Conservation (phyloP, 306 rosid genomes). For the Sesbania bispinosa region DNA sequence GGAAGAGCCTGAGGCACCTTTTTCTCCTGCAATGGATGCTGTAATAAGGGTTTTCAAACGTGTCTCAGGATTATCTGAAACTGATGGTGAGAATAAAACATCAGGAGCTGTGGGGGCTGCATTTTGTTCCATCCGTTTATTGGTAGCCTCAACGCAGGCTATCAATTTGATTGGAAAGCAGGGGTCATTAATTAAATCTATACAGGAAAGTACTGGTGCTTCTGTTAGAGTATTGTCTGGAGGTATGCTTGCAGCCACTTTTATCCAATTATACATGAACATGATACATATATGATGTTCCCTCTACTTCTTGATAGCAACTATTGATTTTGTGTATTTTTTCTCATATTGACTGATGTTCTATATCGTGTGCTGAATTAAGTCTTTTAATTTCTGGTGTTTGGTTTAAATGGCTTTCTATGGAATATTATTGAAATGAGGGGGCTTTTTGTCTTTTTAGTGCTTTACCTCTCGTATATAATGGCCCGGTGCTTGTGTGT, state of each 20-base stretch:
- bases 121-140: slow-evolving; percentile 67
- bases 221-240: slow-evolving; percentile 77
- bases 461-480: neutral
- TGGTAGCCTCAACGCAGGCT: slow-evolving; percentile 97
- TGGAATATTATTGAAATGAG: neutral
- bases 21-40: slow-evolving; percentile 98
- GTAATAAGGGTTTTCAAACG: slow-evolving; percentile 78
- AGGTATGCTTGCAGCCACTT: slow-evolving; percentile 46
- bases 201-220: slow-evolving; percentile 80
- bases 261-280: neutral
- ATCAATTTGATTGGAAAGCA: slow-evolving; percentile 96
- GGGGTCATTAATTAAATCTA: slow-evolving; percentile 86
- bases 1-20: slow-evolving; percentile 70
- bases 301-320: neutral
- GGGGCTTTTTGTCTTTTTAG: neutral
- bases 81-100: too few species aligned
- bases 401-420: neutral
- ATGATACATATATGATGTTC: neutral
- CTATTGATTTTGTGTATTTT: neutral
- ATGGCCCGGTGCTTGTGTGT: neutral
- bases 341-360: slow-evolving; percentile 4
- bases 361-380: slow-evolving; percentile 5
- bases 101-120: slow-evolving; percentile 48
- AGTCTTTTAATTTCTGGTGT: neutral
- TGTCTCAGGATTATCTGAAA: slow-evolving; percentile 70